phyloP scores from a whole-genome alignment of 2,329 filamentous ascomycete species.

The Cadophora malorum region DNA sequence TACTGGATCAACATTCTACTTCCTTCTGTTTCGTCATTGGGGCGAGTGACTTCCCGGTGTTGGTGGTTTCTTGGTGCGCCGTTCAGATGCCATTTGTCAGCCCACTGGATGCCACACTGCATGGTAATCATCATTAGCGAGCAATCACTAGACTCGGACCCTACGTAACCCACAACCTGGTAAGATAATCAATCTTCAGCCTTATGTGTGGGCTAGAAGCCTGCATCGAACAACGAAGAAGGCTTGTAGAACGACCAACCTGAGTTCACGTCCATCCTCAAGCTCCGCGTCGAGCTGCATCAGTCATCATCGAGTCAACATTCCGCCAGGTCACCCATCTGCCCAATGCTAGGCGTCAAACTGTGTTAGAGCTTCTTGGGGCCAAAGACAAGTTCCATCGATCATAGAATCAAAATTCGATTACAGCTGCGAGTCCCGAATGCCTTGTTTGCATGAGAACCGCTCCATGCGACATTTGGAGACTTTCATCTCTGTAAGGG shows the following conservation, averaged over 20 bases:
- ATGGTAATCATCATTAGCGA: slow-evolving; percentile 12
- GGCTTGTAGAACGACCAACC: not conserved
- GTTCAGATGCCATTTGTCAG: slow-evolving; percentile 4
- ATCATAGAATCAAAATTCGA: not conserved
- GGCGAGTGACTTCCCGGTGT: not conserved
- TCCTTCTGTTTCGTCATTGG: not conserved
- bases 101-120: not conserved
- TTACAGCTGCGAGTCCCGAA: not conserved
- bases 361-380: not conserved
- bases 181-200: not conserved
- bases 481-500: not conserved
- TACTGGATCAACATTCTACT: too few relatives aligned
- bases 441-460: not conserved
- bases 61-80: not conserved
- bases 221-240: slow-evolving; percentile 13
- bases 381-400: not conserved
- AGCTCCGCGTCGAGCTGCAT: not conserved
- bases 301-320: not conserved
- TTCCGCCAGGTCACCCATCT: not conserved
- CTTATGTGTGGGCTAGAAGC: slow-evolving; percentile 9
- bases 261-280: not conserved
- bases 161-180: not conserved
- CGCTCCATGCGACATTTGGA: not conserved
- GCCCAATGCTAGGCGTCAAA: not conserved
- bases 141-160: not conserved